A percentile compares a stretch with the other conserved stretches of the same genome.
Evolutionary conservation across 2,329 filamentous ascomycete genomes (phyloP).

Genomic region (Hysterium pulicare): DNA sequence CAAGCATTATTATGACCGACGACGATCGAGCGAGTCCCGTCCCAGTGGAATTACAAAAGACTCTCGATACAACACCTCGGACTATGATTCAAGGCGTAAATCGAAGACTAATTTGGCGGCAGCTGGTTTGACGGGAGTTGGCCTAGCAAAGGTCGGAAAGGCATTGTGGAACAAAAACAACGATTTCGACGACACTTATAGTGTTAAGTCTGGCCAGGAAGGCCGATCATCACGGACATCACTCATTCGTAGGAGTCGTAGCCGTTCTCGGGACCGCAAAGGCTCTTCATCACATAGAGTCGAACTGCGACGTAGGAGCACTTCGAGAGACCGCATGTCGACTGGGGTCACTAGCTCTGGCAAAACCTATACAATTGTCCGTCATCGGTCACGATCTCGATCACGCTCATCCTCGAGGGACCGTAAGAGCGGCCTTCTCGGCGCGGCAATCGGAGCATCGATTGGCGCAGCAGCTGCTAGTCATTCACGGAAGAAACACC

Average conservation of each 20-base stretch:
- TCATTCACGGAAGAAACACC: constrained; percentile 24
- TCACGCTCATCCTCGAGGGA: constrained; percentile 40
- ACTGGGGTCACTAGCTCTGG: constrained; percentile 32
- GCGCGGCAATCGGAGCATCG: constrained; percentile 38
- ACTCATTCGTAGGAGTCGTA: constrained; percentile 33
- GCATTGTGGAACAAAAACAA: constrained; percentile 50
- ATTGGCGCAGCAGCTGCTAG: constrained; percentile 39
- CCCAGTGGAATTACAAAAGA: constrained; percentile 55
- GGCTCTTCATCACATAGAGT: constrained; percentile 46
- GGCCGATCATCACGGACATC: constrained; percentile 27
- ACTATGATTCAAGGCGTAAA: constrained; percentile 37
- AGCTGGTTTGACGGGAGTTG: constrained; percentile 54
- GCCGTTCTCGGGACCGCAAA: constrained; percentile 37
- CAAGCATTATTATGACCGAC: constrained; percentile 55
- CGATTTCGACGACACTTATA: constrained; percentile 60
- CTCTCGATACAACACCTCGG: constrained; percentile 38
- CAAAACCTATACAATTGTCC: constrained; percentile 34
- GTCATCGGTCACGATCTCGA: constrained; percentile 35
- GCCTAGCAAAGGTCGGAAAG: constrained; percentile 51
- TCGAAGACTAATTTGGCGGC: constrained; percentile 50
- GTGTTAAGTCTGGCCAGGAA: constrained; percentile 52
- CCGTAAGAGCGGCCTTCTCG: constrained; percentile 32
- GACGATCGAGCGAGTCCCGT: constrained; percentile 44
- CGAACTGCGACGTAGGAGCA: constrained; percentile 37
- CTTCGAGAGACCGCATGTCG: constrained; percentile 32